Percentiles rank a stretch among this genome's conserved stretches.
Evolutionary conservation across 2,329 filamentous ascomycete genomes (phyloP).

Genomic region (Stemphylium beticola): DNA sequence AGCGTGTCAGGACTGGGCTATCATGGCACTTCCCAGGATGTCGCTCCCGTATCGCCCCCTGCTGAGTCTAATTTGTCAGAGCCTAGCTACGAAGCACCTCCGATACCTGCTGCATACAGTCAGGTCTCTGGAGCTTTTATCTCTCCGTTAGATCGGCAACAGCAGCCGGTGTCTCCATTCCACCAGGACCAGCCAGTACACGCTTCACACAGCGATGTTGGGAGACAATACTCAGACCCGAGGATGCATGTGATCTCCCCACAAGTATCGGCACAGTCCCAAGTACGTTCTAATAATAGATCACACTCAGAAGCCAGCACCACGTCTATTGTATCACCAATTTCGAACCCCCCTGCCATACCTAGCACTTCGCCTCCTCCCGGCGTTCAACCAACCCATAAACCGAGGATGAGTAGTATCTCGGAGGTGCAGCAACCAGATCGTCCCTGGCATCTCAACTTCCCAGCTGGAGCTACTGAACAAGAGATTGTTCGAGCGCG

Average conservation of each 20-base stretch:
- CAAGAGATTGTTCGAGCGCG: slow-evolving; percentile 47
- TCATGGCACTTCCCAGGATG: slow-evolving; percentile 14
- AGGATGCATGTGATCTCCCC: slow-evolving; percentile 42
- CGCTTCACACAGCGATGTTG: slow-evolving; percentile 16
- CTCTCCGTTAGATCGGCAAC: slow-evolving; percentile 28
- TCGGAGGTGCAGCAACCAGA: slow-evolving; percentile 39
- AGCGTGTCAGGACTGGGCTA: slow-evolving; percentile 30
- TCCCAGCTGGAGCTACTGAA: slow-evolving; percentile 44
- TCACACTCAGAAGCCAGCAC: slow-evolving; percentile 38
- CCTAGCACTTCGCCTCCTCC: slow-evolving; percentile 12
- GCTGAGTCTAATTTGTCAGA: slow-evolving; percentile 30
- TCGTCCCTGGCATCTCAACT: slow-evolving; percentile 43
- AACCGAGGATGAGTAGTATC: slow-evolving; percentile 46
- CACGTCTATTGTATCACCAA: slow-evolving; percentile 41
- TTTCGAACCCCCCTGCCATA: slow-evolving; percentile 32
- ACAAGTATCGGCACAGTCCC: slow-evolving; percentile 41
- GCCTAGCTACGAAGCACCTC: slow-evolving; percentile 45
- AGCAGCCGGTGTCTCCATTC: slow-evolving; percentile 20
- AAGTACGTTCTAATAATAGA: slow-evolving; percentile 27
- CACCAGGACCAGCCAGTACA: slow-evolving; percentile 13
- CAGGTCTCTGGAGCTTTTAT: slow-evolving; percentile 42
- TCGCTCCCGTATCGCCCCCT: slow-evolving; percentile 24
- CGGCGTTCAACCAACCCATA: slow-evolving; percentile 29
- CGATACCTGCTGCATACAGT: slow-evolving; percentile 45
- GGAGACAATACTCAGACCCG: slow-evolving; percentile 36